Percentiles rank a stretch among this genome's conserved stretches.
Evolutionary conservation across 176 grass and related monocot genomes (phyloP).

Genomic region (Pontederia paniculata): DNA sequence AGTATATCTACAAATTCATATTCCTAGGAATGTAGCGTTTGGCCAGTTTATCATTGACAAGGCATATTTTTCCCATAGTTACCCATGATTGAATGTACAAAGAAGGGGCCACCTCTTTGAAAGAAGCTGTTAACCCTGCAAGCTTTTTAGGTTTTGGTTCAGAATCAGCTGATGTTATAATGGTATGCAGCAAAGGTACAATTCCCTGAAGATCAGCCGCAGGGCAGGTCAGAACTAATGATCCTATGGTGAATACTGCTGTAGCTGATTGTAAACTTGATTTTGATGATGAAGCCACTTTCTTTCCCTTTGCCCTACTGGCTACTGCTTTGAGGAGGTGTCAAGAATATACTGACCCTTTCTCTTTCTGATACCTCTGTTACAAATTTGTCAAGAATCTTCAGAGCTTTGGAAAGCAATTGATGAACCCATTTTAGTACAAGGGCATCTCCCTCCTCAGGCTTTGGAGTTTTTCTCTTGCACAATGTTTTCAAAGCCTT

Average conservation of each 20-base stretch:
- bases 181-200: constrained; percentile 63
- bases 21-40: constrained; percentile 93
- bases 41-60: constrained; percentile 77
- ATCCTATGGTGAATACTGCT: constrained; percentile 89
- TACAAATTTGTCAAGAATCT: constrained; percentile 46
- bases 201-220: constrained; percentile 45
- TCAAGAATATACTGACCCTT: constrained; percentile 31
- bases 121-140: constrained; percentile 42
- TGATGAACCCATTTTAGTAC: constrained; percentile 68
- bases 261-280: constrained; percentile 36
- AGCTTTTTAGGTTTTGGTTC: constrained; percentile 47
- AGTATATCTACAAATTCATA: too few species aligned
- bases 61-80: constrained; percentile 85
- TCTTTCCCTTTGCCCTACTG: constrained; percentile 37
- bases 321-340: constrained; percentile 44
- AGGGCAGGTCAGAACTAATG: constrained; percentile 68
- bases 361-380: constrained; percentile 36
- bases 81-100: constrained; percentile 88
- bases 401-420: constrained; percentile 36
- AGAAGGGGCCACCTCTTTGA: constrained; percentile 61
- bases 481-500: constrained; percentile 81
- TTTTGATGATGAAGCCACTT: constrained; percentile 29
- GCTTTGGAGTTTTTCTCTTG: constrained; percentile 60
- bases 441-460: constrained; percentile 50
- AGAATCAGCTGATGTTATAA: constrained; percentile 72